Conservation (phyloP, 1,139 yeast species). For the Diutina ranongensis region DNA sequence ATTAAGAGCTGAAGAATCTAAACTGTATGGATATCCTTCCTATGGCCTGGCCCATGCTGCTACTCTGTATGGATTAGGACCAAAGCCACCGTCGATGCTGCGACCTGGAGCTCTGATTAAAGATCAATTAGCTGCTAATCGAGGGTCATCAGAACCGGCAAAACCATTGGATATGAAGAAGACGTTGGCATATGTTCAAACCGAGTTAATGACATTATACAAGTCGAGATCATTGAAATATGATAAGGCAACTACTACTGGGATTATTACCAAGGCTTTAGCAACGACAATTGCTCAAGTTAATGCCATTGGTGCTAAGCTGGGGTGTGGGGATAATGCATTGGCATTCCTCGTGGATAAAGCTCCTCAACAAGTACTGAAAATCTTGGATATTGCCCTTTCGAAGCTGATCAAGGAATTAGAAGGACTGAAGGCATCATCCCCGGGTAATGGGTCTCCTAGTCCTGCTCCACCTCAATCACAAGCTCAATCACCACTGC, state of each 20-base stretch:
- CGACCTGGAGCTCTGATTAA: constrained; percentile 22
- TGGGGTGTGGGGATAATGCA: constrained; percentile 75
- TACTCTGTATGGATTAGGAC: constrained; percentile 7
- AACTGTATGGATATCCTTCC: neutral
- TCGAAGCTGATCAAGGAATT: constrained; percentile 52
- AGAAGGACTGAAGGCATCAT: neutral
- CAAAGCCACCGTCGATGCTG: constrained; percentile 10
- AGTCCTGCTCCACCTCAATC: neutral
- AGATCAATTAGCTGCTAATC: constrained; percentile 43
- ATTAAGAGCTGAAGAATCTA: neutral
- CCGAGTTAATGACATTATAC: constrained; percentile 57
- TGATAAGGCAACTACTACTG: constrained; percentile 65
- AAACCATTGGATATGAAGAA: constrained; percentile 37
- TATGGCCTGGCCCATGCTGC: constrained; percentile 6
- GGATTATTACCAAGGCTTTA: constrained; percentile 78
- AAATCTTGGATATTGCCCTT: constrained; percentile 72
- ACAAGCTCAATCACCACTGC: neutral
- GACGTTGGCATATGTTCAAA: constrained; percentile 57
- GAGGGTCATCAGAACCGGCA: constrained; percentile 15
- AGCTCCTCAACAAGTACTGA: constrained; percentile 79
- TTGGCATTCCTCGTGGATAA: constrained; percentile 71
- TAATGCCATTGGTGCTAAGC: constrained; percentile 75
- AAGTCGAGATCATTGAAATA: constrained; percentile 56
- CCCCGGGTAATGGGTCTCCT: neutral
- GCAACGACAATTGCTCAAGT: constrained; percentile 91